Base-by-base conservation (phyloP, 805 yeast species). In the Starmerella sirachaensis region DNA sequence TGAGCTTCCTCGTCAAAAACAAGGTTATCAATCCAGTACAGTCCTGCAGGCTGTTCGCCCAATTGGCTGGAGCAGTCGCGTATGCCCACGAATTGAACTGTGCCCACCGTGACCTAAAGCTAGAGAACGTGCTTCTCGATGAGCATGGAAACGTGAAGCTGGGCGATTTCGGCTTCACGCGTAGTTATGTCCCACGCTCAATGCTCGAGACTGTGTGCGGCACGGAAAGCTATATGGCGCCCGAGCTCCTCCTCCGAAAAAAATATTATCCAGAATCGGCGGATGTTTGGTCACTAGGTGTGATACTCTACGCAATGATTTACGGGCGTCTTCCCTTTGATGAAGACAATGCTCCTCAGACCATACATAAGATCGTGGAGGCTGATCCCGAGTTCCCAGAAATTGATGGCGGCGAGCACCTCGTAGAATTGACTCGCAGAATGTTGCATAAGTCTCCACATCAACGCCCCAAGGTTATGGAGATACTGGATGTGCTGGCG, bases 161-260 rank as follows among this genome's bases (percentile, higher is more conserved):
- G 35, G 77, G 94, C 5, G 98, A 88, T 61, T 86, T 88, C 59
- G 98, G 98, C 0, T 88, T 88, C 57, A 83, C 94, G 0, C 65
- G 97, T 44, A 95, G 83, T 50, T 73, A 69, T 41, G 66, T 66
- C 22, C 62, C 68, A 0, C 65, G 78, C 34, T 59, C 66, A 5
- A 58, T 78, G 32, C 59, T 88, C 23, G 80, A 78, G 34, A 91
- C 95, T 0, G 67, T 85, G 1, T 88, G 98, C 59, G 98, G 98
- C 3, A 88, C 97, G 0, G 75, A 85, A 1, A 93, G 84, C 3
- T 88, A 88, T 56, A 86, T 88, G 94, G 95, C 98, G 0, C 98
- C 98, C 0, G 98, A 88, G 55, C 64, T 91, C 44, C 63, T 86
- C 13, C 63, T 65, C 38, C 68, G 75, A 43, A 69, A 72, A 43